Evolutionary conservation across 345 rosid genomes (phyloP), one percentile per base, ranked within the genome.

Genomic region (Excoecaria agallocha): DNA sequence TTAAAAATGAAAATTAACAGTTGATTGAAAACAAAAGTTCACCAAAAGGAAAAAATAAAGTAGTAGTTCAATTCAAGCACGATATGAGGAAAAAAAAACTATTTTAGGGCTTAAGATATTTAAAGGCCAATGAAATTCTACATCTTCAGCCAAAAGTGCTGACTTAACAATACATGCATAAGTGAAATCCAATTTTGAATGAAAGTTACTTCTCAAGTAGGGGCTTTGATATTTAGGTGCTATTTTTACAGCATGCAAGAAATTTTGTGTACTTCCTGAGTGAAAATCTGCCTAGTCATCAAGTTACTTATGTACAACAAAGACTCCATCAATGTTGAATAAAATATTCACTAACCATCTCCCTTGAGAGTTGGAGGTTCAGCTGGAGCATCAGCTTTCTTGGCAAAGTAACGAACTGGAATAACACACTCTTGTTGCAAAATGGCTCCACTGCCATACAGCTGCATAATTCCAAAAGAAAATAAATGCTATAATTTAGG

Each of bases 371-470:
- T 79, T 12, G 85, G 55, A 63, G 90, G 91, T 74, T 91, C 87
- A 81, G 96, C 89, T 11, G 85, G 55, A 63, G 90, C 89, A 76
- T 91, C 87, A 81, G 96, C 89, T 81, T 84, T 91, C 74, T 88
- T 89, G 22, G 97, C 91, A 58, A 82, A 95, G 73, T 75, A 90
- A 20, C 98, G 96, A 22, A 90, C 85, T 3, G 90, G 85, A 73
- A 86, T 49, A 55, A 80, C 84, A 82, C 69, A 82, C 12, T 90
- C 88, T 79, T 81, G 85, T 45, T 82, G 91, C 74, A 89, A 69
- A 68, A 87, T 45, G 15, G 78, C 82, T 43, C 76, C 81, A 76
- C 82, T 82, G 10, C 86, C 86, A 46, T 79, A 87, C 45, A 93
- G 73, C 98, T 95, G 91, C 71, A 62, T 12, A 66, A 70, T n/a